Percentiles rank a stretch among this genome's conserved stretches.
Evolutionary conservation across 306 rosid species (phyloP).

Genomic region (Prunus davidiana): DNA sequence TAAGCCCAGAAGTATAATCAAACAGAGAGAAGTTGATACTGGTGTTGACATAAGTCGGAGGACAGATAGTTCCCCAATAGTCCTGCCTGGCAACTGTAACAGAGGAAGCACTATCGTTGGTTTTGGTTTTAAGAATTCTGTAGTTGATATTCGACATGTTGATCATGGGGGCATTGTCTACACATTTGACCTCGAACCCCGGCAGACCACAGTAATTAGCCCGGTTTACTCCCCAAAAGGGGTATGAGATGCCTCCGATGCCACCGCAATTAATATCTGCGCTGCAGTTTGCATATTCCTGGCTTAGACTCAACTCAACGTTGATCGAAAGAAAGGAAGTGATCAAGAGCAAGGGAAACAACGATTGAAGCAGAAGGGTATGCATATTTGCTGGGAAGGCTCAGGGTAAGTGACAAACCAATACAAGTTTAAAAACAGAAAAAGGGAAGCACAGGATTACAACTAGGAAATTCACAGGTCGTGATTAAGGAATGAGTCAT

Average conservation of each 20-base stretch:
- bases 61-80: not conserved
- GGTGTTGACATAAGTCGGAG: not conserved
- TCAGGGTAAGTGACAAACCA: not conserved
- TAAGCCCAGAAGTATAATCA: not conserved
- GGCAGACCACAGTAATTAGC: constrained; percentile 17
- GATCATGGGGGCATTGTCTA: accelerated
- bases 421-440: no score
- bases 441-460: not conserved
- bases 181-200: not conserved
- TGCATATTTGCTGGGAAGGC: not conserved
- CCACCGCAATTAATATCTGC: not conserved
- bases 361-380: not conserved
- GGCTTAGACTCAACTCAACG: not conserved
- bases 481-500: no score
- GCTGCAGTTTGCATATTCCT: not conserved
- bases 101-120: not conserved
- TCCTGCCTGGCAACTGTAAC: not conserved
- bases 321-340: not conserved
- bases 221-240: constrained; percentile 17
- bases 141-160: not conserved
- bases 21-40: not conserved
- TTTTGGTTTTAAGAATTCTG: not conserved
- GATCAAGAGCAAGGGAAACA: not conserved
- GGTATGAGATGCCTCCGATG: not conserved
- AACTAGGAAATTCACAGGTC: no score